These are phyloP conservation scores for Trametes cinnabarina DNA, from an alignment of 768 basidiomycete genomes.

Conservation along the genomic window DNA sequence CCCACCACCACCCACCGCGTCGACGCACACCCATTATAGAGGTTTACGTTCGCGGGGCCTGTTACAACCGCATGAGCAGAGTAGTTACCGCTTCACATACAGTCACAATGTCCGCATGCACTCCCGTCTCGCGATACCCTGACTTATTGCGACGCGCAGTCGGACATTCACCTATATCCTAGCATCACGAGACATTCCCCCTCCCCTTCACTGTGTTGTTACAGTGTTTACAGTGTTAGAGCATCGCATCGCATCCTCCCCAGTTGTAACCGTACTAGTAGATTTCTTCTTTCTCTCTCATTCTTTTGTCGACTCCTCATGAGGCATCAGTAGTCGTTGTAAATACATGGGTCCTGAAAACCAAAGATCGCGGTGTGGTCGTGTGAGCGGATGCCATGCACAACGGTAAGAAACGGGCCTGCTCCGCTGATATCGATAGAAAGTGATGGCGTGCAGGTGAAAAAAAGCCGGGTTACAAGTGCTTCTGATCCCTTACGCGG, in stretches of 20 bases:
- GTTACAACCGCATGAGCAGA: conserved; percentile 45
- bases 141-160: conserved; percentile 48
- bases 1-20: conserved; percentile 23
- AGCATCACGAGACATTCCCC: conserved; percentile 59
- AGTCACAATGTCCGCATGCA: conserved; percentile 37
- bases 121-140: conserved; percentile 57
- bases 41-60: conserved; percentile 39
- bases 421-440: too few species aligned
- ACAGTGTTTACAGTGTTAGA: conserved; percentile 46
- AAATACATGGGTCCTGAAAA: conserved; percentile 11
- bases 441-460: not conserved
- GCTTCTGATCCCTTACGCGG: not conserved
- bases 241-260: conserved; percentile 47
- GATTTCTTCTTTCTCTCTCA: conserved; percentile 22
- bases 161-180: conserved; percentile 44
- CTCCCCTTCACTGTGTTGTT: conserved; percentile 26
- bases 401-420: too few species aligned
- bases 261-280: conserved; percentile 37
- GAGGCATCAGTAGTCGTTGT: conserved; percentile 17
- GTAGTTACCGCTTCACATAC: not conserved
- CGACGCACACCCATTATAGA: conserved; percentile 29
- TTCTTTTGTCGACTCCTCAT: conserved; percentile 15
- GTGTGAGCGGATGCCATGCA: too few species aligned
- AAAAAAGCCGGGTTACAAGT: conserved; percentile 6
- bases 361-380: not conserved